Evolutionary conservation across 495 filamentous ascomycete genomes (phyloP).

Genomic region (Annulohypoxylon bovei): DNA sequence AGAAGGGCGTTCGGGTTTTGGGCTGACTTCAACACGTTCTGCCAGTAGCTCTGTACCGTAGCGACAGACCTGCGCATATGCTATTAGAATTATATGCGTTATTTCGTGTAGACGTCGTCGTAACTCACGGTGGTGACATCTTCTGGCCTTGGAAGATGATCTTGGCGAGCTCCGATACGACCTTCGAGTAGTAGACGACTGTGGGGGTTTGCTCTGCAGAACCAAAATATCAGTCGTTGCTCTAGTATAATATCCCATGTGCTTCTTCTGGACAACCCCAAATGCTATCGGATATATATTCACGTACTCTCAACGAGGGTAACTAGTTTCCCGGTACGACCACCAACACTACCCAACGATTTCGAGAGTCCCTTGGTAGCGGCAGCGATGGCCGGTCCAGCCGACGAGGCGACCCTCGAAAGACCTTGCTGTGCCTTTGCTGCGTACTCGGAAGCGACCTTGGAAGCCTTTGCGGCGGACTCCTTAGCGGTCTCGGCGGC

Average conservation of each 20-base stretch:
- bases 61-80: conserved; percentile 67
- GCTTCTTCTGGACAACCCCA: neutral
- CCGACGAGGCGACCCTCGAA: conserved; percentile 80
- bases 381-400: conserved; percentile 77
- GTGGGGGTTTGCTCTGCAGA: conserved; percentile 81
- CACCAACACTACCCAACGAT: conserved; percentile 80
- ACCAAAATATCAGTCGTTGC: conserved; percentile 43
- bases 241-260: conserved; percentile 7
- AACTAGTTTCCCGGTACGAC: conserved; percentile 83
- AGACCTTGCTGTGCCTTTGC: conserved; percentile 87
- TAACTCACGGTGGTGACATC: conserved; percentile 92
- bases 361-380: conserved; percentile 71
- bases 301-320: conserved; percentile 86
- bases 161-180: conserved; percentile 86
- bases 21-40: conserved; percentile 72
- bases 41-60: conserved; percentile 88
- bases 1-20: conserved; percentile 68
- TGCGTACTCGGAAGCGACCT: conserved; percentile 72
- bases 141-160: conserved; percentile 87
- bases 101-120: neutral
- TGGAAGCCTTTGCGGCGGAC: conserved; percentile 43
- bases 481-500: conserved; percentile 34
- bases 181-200: conserved; percentile 88
- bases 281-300: neutral
- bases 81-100: conserved; percentile 41